Base-by-base conservation (phyloP, 257 asterid species). In the Solanum bulbocastanum region DNA sequence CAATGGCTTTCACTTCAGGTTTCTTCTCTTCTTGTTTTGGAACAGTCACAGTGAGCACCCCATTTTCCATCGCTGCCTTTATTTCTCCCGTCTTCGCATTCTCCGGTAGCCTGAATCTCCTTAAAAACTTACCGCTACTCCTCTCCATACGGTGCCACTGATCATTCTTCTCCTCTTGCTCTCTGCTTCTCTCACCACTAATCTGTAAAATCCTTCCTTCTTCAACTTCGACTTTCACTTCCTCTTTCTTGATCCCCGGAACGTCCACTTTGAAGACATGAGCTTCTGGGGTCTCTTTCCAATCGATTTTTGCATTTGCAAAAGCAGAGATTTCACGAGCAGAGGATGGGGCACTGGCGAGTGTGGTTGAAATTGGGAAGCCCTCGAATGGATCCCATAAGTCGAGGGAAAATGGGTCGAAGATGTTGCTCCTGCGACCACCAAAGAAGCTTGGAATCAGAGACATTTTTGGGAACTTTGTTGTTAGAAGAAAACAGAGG, bases 281-380 rank as follows among this genome's bases (percentile, higher is more conserved):
- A 30, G 90, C 83, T 49, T 89, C 86, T 2, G 90, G 90, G 9
- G 93, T 89, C 71, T 83, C 89, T 69, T 88, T 92, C 91, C 90
- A 88, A 89, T 91, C 91, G 8, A 89, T 42, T 42, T 42, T 42
- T 42, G 49, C 49, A 42, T 42, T 42, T 42, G 49, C 49, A 40
- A 10, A 42, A 42, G 14, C 49, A 10, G 49, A 42, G 49, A 42
- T 2, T 10, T 42, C 49, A 42, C 49, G 49, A 42, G 49, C 49
- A 42, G 49, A 42, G 49, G 49, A 10, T 42, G 13, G 49, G 2
- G 44, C 10, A 7, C 0, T 36, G 7, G 37, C 37, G 37, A 35
- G 1, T 35, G 40, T 44, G 18, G 18, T 44, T 44, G 56, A 44
- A 44, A 44, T 1, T 44, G 56, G 56, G 5, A 44, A 44, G 5